Percentiles rank a stretch among this genome's conserved stretches.
Conservation (phyloP, 805 yeast species). For the Wickerhamiella vanderwaltii region DNA sequence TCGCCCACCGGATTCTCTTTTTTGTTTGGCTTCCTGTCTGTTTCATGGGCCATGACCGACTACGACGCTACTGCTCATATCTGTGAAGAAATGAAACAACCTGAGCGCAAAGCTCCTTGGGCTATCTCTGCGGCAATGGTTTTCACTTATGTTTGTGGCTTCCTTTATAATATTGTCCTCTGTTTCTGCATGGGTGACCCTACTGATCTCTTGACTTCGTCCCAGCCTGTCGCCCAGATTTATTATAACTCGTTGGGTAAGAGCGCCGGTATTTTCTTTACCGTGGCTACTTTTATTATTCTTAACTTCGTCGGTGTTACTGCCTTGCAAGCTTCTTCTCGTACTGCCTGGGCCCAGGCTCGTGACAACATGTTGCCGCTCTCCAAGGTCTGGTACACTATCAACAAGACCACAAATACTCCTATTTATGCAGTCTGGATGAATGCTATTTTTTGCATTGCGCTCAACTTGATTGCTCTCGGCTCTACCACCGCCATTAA, state of each 20-base stretch:
- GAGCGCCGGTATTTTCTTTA: conserved; percentile 51
- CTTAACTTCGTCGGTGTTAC: conserved; percentile 58
- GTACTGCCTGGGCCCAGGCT: conserved; percentile 67
- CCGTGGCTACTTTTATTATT: conserved; percentile 46
- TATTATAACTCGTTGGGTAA: conserved; percentile 52
- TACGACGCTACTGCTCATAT: conserved; percentile 66
- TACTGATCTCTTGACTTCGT: conserved; percentile 16
- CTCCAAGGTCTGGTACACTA: conserved; percentile 36
- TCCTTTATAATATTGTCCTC: conserved; percentile 26
- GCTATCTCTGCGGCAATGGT: conserved; percentile 42
- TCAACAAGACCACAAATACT: conserved; percentile 41
- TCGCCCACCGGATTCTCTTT: conserved; percentile 43
- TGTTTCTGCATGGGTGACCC: conserved; percentile 26
- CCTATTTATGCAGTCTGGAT: conserved; percentile 52
- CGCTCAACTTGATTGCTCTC: conserved; percentile 47
- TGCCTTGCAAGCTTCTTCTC: conserved; percentile 48
- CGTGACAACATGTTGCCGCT: conserved; percentile 66
- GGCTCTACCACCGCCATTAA: conserved; percentile 49
- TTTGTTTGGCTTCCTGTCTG: conserved; percentile 37
- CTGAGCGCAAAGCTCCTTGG: conserved; percentile 43
- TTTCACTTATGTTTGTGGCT: conserved; percentile 26
- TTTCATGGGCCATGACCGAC: conserved; percentile 52
- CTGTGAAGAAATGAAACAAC: conserved; percentile 53
- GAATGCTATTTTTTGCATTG: conserved; percentile 38
- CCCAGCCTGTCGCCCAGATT: conserved; percentile 53